Evolutionary conservation across 2,329 filamentous ascomycete species (phyloP).

Genomic region (Aspergillus sp.): DNA sequence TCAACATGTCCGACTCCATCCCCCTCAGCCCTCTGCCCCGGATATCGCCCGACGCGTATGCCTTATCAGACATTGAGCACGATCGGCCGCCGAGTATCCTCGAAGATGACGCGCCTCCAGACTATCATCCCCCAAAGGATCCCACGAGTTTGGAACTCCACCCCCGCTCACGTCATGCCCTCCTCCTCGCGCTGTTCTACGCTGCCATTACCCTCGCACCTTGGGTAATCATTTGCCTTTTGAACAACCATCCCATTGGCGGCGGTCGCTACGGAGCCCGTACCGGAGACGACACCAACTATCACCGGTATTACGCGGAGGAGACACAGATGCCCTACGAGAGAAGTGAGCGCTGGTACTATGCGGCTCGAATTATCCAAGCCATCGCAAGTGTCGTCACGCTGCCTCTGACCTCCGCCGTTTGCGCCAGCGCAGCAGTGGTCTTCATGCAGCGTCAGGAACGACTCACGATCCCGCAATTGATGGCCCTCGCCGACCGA

Average conservation of each 20-base stretch:
- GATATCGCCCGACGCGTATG: background rate
- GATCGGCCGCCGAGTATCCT: background rate
- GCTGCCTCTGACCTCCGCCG: conserved; percentile 27
- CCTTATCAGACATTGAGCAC: background rate
- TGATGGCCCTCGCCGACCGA: conserved; percentile 29
- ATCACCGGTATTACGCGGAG: background rate
- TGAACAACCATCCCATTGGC: conserved; percentile 11
- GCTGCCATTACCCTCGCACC: conserved; percentile 9
- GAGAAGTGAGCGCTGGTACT: conserved; percentile 20
- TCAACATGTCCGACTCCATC: background rate
- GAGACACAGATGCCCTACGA: background rate
- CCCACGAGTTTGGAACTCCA: background rate
- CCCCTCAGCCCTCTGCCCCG: background rate
- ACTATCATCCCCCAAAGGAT: background rate
- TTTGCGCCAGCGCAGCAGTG: conserved; percentile 31
- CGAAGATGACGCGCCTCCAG: background rate
- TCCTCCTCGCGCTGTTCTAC: conserved; percentile 9
- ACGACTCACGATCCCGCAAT: conserved; percentile 25
- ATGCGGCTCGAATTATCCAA: conserved; percentile 26
- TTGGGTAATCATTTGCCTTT: conserved; percentile 12
- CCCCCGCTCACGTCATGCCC: background rate
- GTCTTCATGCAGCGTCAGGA: conserved; percentile 30
- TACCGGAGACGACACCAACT: background rate
- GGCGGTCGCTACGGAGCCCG: conserved; percentile 18
- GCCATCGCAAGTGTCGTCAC: conserved; percentile 25